Conservation (phyloP, 768 basidiomycete genomes). For the Crucibulum laeve region DNA sequence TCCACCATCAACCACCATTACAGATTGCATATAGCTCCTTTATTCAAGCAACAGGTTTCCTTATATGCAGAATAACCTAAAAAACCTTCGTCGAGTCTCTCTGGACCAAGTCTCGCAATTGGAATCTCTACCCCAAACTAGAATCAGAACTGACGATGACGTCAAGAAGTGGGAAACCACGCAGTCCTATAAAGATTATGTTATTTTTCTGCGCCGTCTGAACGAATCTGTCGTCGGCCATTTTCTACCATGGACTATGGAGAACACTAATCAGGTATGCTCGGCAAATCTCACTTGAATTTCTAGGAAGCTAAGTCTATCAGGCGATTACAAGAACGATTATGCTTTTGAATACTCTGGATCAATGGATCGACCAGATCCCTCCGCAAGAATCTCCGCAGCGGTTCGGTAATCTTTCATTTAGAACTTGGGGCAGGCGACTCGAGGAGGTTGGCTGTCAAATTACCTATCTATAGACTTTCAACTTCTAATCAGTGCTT, state of each 20-base stretch:
- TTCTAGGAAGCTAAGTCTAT: slow-evolving; percentile 6
- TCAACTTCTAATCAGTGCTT: slow-evolving; percentile 1
- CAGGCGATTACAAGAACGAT: slow-evolving; percentile 50
- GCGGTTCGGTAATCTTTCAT: slow-evolving; percentile 89
- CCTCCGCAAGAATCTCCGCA: slow-evolving; percentile 74
- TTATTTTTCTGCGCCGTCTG: slow-evolving; percentile 69
- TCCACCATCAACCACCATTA: not conserved
- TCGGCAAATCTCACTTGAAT: not conserved
- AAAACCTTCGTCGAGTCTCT: slow-evolving; percentile 23
- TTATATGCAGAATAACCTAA: slow-evolving; percentile 5
- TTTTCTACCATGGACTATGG: slow-evolving; percentile 39
- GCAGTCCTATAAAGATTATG: slow-evolving; percentile 69
- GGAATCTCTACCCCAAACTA: slow-evolving; percentile 33
- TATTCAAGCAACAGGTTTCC: not conserved
- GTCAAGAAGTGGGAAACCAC: slow-evolving; percentile 70
- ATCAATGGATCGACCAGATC: slow-evolving; percentile 75
- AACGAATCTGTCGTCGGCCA: slow-evolving; percentile 75
- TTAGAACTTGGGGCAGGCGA: slow-evolving; percentile 77
- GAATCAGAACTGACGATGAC: slow-evolving; percentile 71
- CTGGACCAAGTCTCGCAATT: slow-evolving; percentile 12
- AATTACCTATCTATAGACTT: slow-evolving; percentile 5
- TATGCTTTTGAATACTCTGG: slow-evolving; percentile 58
- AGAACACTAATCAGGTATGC: slow-evolving; percentile 30
- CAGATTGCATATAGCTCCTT: not conserved
- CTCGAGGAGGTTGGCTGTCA: slow-evolving; percentile 59